A percentile compares a stretch with the other conserved stretches of the same genome.
Evolutionary conservation across 768 basidiomycete species (phyloP).

Genomic region (Suillus decipiens): DNA sequence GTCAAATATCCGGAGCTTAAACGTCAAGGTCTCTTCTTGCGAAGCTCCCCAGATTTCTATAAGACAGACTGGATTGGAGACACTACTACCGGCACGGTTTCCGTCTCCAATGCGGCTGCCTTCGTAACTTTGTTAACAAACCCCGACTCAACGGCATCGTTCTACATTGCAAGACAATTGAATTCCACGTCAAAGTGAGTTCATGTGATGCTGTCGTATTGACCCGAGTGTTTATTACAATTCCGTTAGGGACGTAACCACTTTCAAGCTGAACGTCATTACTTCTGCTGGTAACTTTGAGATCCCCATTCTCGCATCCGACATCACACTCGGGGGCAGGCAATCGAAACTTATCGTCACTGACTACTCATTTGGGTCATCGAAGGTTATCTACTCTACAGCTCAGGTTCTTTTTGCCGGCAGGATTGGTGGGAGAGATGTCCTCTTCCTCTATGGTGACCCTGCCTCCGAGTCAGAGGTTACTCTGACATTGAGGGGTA

Average conservation of each 20-base stretch:
- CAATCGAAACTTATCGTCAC: slow-evolving; percentile 75
- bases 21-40: slow-evolving; percentile 73
- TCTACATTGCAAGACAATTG: slow-evolving; percentile 70
- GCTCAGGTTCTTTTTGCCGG: slow-evolving; percentile 73
- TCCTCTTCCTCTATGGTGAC: slow-evolving; percentile 65
- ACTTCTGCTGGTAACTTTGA: slow-evolving; percentile 53
- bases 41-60: slow-evolving; percentile 76
- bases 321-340: slow-evolving; percentile 67
- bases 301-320: slow-evolving; percentile 54
- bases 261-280: slow-evolving; percentile 62
- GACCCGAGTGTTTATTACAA: neutral
- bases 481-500: slow-evolving; percentile 49
- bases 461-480: slow-evolving; percentile 56
- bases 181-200: slow-evolving; percentile 68
- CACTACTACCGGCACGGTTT: slow-evolving; percentile 49
- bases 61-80: slow-evolving; percentile 78
- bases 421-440: slow-evolving; percentile 56
- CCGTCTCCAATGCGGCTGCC: slow-evolving; percentile 44
- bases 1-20: slow-evolving; percentile 79
- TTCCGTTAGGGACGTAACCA: slow-evolving; percentile 30
- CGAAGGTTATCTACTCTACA: slow-evolving; percentile 66
- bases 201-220: slow-evolving; percentile 1
- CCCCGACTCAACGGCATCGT: slow-evolving; percentile 63
- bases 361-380: slow-evolving; percentile 69
- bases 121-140: slow-evolving; percentile 71